Evolutionary conservation across 176 grass and related monocot species (phyloP), one percentile per base, ranked within the genome.

Genomic region (Thinopyrum elongatum): DNA sequence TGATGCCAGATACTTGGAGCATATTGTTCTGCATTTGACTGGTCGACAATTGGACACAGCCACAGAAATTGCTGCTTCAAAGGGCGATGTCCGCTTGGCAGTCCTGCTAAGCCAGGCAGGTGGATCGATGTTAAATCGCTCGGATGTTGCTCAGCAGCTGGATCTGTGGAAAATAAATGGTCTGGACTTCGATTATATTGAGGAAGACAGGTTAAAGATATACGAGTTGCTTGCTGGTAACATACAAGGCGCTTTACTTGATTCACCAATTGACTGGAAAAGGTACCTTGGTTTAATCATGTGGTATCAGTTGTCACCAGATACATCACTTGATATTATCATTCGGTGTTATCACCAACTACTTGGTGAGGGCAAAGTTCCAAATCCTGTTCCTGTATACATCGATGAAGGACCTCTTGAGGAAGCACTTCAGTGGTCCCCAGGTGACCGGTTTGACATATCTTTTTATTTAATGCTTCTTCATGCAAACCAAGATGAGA

Each of bases 391-490:
- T 83, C 96, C 96, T 72, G 91, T 94, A 75, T 95, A 91, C 74
- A 92, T 98, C 35, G 93, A 98, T 83, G 95, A 98, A 93, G 93
- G 93, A 61, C 93, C 91, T 59, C 88, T 93, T 71, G 93, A 95
- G 82, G 93, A 92, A 72, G 76, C 79, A 78, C 77, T 89, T 63
- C 83, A 92, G 65, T 90, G 83, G 88, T 87, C 78, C 30, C 76
- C 92, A 74, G 96, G 90, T 78, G 93, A 95, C 53, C 86, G 82
- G 17, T 91, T 89, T 39, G 93, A 98, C 86, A 90, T 98, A 67
- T 90, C 90, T 49, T 98, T 92, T 89, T 98, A 94, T 87, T 77
- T 98, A 82, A 98, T 98, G 92, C 92, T 98, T 76, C 96, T 98
- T 88, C 93, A 94, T 91, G 92, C 91, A 84, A 92, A 94, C 77